phyloP scores from a whole-genome alignment of 1,284 basidiomycete species.

The Ganoderma leucocontextum region DNA sequence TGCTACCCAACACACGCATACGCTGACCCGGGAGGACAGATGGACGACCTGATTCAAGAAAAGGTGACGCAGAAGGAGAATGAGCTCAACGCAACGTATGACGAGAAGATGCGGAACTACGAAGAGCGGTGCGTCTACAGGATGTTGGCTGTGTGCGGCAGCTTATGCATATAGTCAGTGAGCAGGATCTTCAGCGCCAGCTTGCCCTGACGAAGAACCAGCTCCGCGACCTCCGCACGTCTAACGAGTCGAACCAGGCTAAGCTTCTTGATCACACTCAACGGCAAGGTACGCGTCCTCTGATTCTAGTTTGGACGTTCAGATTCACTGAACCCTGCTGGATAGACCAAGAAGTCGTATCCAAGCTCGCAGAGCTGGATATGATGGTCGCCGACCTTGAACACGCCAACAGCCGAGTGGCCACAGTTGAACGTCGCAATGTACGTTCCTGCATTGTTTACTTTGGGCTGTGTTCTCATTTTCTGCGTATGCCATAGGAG shows the following conservation, averaged over 20 bases:
- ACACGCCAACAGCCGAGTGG: constrained; percentile 91
- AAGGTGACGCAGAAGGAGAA: constrained; percentile 91
- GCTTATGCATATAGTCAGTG: constrained; percentile 66
- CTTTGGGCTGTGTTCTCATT: background rate
- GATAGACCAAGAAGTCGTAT: constrained; percentile 87
- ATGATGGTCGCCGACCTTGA: constrained; percentile 94
- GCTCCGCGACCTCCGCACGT: constrained; percentile 87
- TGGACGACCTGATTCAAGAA: constrained; percentile 91
- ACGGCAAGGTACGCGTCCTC: constrained; percentile 70
- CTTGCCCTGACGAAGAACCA: constrained; percentile 87
- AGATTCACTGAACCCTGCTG: background rate
- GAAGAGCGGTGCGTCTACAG: constrained; percentile 78
- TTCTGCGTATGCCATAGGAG: constrained; percentile 61
- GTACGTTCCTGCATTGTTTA: constrained; percentile 49
- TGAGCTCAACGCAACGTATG: constrained; percentile 95
- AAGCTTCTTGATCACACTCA: constrained; percentile 90
- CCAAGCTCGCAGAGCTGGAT: constrained; percentile 90
- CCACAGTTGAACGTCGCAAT: constrained; percentile 92
- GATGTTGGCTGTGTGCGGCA: background rate
- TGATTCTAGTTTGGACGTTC: background rate
- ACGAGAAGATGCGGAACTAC: constrained; percentile 94
- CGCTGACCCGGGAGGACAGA: constrained; percentile 52
- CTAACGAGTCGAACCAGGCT: constrained; percentile 92
- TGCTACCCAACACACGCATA: background rate
- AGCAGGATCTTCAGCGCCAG: constrained; percentile 91